A percentile compares a stretch with the other conserved stretches of the same genome.
Evolutionary conservation across 2,329 filamentous ascomycete genomes (phyloP).

Genomic region (Didymella keratinophila): DNA sequence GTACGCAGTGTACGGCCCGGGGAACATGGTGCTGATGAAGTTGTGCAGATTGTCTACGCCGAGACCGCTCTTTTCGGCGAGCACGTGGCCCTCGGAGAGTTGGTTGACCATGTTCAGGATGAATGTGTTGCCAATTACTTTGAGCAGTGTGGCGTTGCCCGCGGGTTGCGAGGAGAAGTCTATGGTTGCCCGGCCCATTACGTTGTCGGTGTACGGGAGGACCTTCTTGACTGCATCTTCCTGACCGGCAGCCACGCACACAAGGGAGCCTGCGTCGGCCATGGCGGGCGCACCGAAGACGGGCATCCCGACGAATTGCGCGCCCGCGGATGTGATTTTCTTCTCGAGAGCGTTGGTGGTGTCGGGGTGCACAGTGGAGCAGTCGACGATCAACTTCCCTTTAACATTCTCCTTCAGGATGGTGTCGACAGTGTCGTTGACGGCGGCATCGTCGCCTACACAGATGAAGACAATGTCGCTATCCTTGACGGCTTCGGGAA

Average conservation of each 20-base stretch:
- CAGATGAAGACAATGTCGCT: constrained; percentile 85
- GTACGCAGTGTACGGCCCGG: constrained; percentile 78
- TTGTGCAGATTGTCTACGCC: constrained; percentile 73
- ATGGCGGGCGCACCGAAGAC: constrained; percentile 76
- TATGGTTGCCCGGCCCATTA: constrained; percentile 73
- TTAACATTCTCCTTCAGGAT: constrained; percentile 65
- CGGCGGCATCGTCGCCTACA: constrained; percentile 78
- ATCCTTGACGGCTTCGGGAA: constrained; percentile 70
- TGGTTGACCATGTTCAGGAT: constrained; percentile 83
- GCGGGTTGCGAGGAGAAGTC: constrained; percentile 74
- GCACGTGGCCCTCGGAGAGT: constrained; percentile 77
- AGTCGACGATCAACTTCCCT: constrained; percentile 84
- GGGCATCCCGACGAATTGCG: constrained; percentile 76
- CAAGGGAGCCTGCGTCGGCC: constrained; percentile 73
- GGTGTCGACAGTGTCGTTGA: constrained; percentile 67
- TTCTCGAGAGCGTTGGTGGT: constrained; percentile 73
- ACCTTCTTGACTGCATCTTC: constrained; percentile 67
- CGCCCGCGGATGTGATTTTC: constrained; percentile 66
- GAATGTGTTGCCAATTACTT: constrained; percentile 88
- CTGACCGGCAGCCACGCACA: constrained; percentile 76
- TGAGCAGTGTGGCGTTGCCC: constrained; percentile 73
- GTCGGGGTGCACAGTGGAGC: constrained; percentile 86
- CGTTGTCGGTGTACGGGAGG: constrained; percentile 74
- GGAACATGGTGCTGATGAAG: constrained; percentile 77
- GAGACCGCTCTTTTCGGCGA: constrained; percentile 82